Evolutionary conservation across 768 basidiomycete genomes (phyloP), one percentile per base, ranked within the genome.

Genomic region (Kwoniella mangroviensis): DNA sequence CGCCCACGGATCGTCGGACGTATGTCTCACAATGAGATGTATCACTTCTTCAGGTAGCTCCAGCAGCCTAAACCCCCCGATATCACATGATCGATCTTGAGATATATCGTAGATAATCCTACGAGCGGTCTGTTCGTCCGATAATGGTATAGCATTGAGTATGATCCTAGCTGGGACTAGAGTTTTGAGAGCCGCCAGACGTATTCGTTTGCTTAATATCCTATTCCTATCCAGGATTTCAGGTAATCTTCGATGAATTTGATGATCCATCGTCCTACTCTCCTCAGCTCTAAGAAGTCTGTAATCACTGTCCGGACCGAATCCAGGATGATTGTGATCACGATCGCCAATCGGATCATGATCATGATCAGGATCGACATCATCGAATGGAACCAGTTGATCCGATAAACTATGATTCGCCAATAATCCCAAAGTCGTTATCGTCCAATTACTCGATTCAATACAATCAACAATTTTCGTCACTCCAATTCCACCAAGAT

Each of bases 41-140:
- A 80, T 17, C 19, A 80, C 70, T 53, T 80, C 79, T 51, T 62
- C 57, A 11, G 79, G 79, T 24, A 80, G 59, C 10, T 76, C 75
- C 40, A 80, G 43, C 15, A 80, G 12, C 19, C 66, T 68, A 58
- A 80, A 80, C 6, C 43, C 43, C 4, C 65, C 51, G 7, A 49
- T 49, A 60, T 57, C 5, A 55, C 49, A 55, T 1, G 69, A 43
- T 1, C 56, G 22, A 4, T 53, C 55, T 45, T 63, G 24, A 15
- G 68, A 66, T 12, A 73, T 34, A 24, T 69, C 65, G 0, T 58
- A 28, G 15, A 80, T 71, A 17, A 77, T 68, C 7, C 62, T 49
- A 21, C 64, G 57, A n/a, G 79, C 79, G 2, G 52, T 70, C 12
- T 69, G 56, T 24, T 70, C 52, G 49, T 65, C 62, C 15, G 63